Conservation (phyloP, 2,329 filamentous ascomycete species). For the Fusarium bactridioides region DNA sequence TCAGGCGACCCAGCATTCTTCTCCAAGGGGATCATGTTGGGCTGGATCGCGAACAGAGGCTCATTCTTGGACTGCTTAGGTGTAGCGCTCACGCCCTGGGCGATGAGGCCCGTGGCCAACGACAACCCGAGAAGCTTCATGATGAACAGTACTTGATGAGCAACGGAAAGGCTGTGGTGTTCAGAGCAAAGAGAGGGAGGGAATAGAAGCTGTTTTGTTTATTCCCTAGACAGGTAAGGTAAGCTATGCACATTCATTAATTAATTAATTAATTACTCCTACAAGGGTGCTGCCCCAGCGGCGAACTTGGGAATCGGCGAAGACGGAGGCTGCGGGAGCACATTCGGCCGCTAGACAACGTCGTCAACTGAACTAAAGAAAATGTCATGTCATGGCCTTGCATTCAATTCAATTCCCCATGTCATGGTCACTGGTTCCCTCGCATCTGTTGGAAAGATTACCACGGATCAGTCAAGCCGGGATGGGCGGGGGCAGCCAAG, state of each 20-base stretch:
- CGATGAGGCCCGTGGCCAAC: conserved; percentile 35
- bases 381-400: neutral
- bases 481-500: neutral
- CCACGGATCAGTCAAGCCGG: neutral
- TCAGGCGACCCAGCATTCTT: conserved; percentile 47
- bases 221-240: neutral
- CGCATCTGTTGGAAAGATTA: neutral
- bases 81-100: conserved; percentile 20
- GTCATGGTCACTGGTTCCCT: neutral
- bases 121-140: conserved; percentile 37
- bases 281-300: neutral
- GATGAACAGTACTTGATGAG: neutral
- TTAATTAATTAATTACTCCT: neutral
- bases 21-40: conserved; percentile 47
- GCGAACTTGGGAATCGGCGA: neutral
- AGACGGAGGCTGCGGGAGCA: neutral
- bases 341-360: neutral
- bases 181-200: neutral
- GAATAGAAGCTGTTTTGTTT: conserved; percentile 12
- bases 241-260: neutral
- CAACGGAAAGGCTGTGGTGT: neutral
- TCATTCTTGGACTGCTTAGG: conserved; percentile 5
- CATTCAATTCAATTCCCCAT: neutral
- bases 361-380: neutral
- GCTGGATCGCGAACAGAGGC: conserved; percentile 34